Evolutionary conservation across 306 rosid genomes (phyloP).

Genomic region (Sphenostylis stenocarpa): DNA sequence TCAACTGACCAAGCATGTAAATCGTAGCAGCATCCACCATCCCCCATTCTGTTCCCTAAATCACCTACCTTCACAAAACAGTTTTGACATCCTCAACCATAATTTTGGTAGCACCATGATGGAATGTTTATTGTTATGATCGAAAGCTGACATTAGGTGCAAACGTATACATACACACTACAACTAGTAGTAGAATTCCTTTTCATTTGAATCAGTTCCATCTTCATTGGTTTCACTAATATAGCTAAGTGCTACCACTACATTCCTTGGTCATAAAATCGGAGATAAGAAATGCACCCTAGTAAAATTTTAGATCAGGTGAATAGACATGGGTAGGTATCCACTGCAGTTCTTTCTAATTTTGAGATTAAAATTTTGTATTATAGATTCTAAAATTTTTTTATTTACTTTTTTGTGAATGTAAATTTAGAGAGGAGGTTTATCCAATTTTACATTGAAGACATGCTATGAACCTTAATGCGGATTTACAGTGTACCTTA

Average conservation of each 20-base stretch:
- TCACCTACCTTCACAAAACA: neutral
- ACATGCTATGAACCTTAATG: neutral
- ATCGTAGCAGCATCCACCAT: neutral
- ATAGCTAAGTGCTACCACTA: neutral
- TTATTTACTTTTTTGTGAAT: neutral
- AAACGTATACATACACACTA: neutral
- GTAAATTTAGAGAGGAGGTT: neutral
- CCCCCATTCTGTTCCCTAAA: neutral
- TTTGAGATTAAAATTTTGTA: neutral
- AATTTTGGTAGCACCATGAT: neutral
- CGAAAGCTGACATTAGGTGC: neutral
- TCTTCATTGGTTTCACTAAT: neutral
- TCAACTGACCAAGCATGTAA: neutral
- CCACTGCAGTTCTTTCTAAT: neutral
- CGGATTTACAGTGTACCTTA: neutral
- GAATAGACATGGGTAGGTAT: no score
- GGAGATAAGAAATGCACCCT: no score
- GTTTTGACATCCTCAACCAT: slow-evolving; percentile 2
- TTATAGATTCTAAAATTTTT: neutral
- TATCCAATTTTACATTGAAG: neutral
- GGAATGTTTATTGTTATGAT: neutral
- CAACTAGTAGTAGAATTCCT: neutral
- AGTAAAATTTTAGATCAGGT: no score
- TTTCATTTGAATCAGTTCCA: neutral
- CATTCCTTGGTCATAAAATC: neutral